Evolutionary conservation across 129 eudicot genomes (phyloP).

Genomic region (Calendula officinalis): DNA sequence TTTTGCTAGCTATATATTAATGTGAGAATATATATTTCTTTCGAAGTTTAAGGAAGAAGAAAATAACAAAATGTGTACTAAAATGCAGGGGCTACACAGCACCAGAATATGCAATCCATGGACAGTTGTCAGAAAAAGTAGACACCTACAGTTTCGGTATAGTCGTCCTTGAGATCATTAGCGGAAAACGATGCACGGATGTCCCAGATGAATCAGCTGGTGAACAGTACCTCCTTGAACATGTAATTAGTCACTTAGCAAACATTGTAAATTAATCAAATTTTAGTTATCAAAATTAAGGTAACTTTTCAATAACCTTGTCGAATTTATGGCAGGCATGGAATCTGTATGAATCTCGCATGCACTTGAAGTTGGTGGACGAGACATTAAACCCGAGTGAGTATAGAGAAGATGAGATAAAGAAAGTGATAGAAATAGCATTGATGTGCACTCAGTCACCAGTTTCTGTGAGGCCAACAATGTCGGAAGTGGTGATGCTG

Average conservation of each 20-base stretch:
- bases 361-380: slow-evolving; percentile 56
- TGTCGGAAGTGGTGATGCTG: slow-evolving; percentile 76
- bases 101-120: slow-evolving; percentile 81
- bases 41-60: neutral
- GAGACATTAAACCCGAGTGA: slow-evolving; percentile 51
- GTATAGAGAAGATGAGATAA: slow-evolving; percentile 53
- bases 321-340: slow-evolving; percentile 49
- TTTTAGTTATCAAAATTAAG: neutral
- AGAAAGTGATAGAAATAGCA: slow-evolving; percentile 66
- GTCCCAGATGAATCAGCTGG: slow-evolving; percentile 37
- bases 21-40: no score
- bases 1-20: neutral
- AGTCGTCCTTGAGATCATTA: slow-evolving; percentile 68
- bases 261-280: neutral
- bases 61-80: neutral
- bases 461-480: slow-evolving; percentile 58
- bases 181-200: slow-evolving; percentile 62
- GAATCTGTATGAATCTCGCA: slow-evolving; percentile 52
- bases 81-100: slow-evolving; percentile 74
- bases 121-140: slow-evolving; percentile 78
- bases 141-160: slow-evolving; percentile 79
- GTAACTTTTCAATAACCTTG: neutral
- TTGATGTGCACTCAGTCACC: slow-evolving; percentile 70
- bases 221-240: slow-evolving; percentile 70
- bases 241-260: slow-evolving; percentile 31